Evolutionary conservation across 352 stramenopile species (phyloP), one percentile per base, ranked within the genome.

Genomic region (Aphanomyces stellatus): DNA sequence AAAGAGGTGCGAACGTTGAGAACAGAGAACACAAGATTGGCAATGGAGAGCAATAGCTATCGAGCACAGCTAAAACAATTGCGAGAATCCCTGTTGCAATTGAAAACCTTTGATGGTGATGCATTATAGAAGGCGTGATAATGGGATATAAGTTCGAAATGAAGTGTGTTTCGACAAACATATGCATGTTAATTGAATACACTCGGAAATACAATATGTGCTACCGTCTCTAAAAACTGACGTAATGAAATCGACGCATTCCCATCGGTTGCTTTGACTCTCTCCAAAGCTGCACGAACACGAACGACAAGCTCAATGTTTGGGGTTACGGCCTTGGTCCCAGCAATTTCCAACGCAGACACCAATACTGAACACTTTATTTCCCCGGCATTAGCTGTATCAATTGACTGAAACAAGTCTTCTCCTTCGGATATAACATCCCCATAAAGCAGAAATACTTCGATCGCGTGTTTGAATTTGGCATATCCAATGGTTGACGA

Each of bases 51-150:
- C 59, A 74, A 88, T 22, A 75, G 85, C 27, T 91, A 90, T 63
- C 88, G 89, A 42, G 74, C 59, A 34, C 85, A 93, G 59, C 74
- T 91, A 10, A 84, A 87, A 72, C 82, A 90, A 43, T 80, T 93
- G 34, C 87, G 87, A 53, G 74, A 79, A 53, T 82, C 81, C 7
- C 72, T 93, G 22, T 78, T 82, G n/a, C 80, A 90, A 51, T 69
- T 92, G 13, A 80, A 92, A 40, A n/a, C 22, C 1, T 51, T 64
- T 22, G 55, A 64, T n/a, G 33, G 17, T 13, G 30, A 57, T 30
- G 22, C 13, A 34, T 57, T 34, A 57, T 46, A n/a, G 11, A 19
- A 46, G 11, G 17, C 17, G 37, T 17, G 10, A 43, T 46, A n/a
- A n/a, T n/a, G n/a, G n/a, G n/a, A n/a, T n/a, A n/a, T n/a, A n/a